phyloP scores from a whole-genome alignment of 306 rosid species.

The Delonix regia region DNA sequence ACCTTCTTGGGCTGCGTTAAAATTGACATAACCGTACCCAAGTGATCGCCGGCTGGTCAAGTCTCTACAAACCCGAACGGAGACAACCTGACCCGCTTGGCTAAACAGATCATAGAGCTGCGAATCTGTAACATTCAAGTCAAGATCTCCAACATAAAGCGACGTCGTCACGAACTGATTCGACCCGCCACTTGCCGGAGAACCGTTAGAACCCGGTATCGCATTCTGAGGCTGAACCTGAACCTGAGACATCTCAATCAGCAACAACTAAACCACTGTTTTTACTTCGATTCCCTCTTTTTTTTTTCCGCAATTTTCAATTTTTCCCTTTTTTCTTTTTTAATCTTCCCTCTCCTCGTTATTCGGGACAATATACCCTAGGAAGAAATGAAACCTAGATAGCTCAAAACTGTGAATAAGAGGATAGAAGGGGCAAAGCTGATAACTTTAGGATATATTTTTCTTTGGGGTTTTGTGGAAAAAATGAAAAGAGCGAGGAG shows the following conservation, averaged over 20 bases:
- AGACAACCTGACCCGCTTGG: slow-evolving; percentile 91
- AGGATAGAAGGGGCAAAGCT: slow-evolving; percentile 9
- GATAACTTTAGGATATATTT: background rate
- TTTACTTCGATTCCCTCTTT: background rate
- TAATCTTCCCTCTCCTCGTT: slow-evolving; percentile 98
- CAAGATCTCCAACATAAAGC: slow-evolving; percentile 96
- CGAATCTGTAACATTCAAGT: slow-evolving; percentile 73
- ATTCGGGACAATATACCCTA: slow-evolving; percentile 52
- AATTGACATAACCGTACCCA: slow-evolving; percentile 96
- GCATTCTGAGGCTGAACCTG: slow-evolving; percentile 81
- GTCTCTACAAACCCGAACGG: slow-evolving; percentile 99
- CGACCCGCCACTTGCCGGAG: slow-evolving; percentile 43
- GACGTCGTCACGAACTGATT: slow-evolving; percentile 90
- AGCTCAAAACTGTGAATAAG: slow-evolving; percentile 27
- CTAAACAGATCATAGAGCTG: slow-evolving; percentile 91
- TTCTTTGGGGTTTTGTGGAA: slow-evolving; percentile 2
- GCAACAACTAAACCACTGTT: slow-evolving; percentile 9
- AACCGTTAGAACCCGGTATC: slow-evolving; percentile 61
- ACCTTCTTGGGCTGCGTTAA: slow-evolving; percentile 81
- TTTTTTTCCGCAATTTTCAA: background rate
- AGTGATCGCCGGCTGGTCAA: slow-evolving; percentile 84
- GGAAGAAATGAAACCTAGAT: background rate
- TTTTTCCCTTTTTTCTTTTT: slow-evolving; percentile 12
- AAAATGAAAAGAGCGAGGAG: slow-evolving; percentile 34
- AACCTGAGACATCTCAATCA: slow-evolving; percentile 62